Evolutionary conservation across 768 basidiomycete genomes (phyloP).

Genomic region (Ephemerocybe angulata): DNA sequence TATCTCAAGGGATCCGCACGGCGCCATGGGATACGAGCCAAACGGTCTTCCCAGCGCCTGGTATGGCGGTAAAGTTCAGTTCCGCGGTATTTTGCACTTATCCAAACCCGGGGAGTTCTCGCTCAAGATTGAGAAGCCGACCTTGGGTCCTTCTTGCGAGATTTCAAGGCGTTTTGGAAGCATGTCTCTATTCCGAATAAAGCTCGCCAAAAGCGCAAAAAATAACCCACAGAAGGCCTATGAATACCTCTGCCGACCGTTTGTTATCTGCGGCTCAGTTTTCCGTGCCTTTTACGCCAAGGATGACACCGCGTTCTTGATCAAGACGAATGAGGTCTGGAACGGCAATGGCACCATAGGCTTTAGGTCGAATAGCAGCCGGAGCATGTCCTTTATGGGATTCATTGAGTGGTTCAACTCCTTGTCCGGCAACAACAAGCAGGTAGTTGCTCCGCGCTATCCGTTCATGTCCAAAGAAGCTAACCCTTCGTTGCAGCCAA

Average conservation of each 20-base stretch:
- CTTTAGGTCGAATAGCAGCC: no score
- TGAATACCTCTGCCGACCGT: slow-evolving; percentile 45
- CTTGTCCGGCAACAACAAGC: slow-evolving; percentile 39
- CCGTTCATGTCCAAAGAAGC: no score
- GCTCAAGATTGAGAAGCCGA: slow-evolving; percentile 45
- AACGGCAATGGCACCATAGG: no score
- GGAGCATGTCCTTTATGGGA: slow-evolving; percentile 34
- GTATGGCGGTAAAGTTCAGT: slow-evolving; percentile 63
- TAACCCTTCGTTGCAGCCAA: no score
- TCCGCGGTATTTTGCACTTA: slow-evolving; percentile 34
- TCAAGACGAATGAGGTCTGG: slow-evolving; percentile 47
- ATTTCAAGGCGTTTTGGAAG: slow-evolving; percentile 64
- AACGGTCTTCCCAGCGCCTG: slow-evolving; percentile 26
- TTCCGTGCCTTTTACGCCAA: slow-evolving; percentile 63
- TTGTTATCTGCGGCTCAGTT: slow-evolving; percentile 51
- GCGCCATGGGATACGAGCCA: slow-evolving; percentile 13
- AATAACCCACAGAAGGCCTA: slow-evolving; percentile 26
- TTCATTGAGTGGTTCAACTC: slow-evolving; percentile 59
- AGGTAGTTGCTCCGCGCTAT: slow-evolving; percentile 33
- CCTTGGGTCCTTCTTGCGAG: slow-evolving; percentile 52
- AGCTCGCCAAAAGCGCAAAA: slow-evolving; percentile 33
- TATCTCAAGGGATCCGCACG: slow-evolving; percentile 28
- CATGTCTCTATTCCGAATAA: slow-evolving; percentile 50
- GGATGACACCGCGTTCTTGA: slow-evolving; percentile 52
- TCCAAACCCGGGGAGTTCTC: slow-evolving; percentile 24